phyloP scores from a whole-genome alignment of 1,139 yeast genomes.

The Debaryomycetaceae sp. region DNA sequence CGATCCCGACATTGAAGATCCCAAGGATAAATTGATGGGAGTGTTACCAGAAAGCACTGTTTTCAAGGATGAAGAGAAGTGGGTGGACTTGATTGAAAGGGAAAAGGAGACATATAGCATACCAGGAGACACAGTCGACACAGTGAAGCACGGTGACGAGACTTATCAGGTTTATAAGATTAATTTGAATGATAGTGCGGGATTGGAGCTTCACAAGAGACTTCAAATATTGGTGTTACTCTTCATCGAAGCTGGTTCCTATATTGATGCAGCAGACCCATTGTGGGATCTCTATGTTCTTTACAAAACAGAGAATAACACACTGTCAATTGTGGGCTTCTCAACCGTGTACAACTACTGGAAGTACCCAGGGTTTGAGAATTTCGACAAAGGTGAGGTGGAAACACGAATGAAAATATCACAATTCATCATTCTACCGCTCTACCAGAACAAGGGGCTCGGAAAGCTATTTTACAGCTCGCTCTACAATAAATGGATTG shows the following conservation, averaged over 20 bases:
- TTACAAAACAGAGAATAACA: conserved; percentile 35
- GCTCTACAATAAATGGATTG: conserved; percentile 53
- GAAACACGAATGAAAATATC: conserved; percentile 73
- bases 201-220: conserved; percentile 59
- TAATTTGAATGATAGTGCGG: conserved; percentile 34
- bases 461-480: conserved; percentile 66
- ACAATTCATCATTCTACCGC: conserved; percentile 83
- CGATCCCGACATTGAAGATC: conserved; percentile 48
- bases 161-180: conserved; percentile 36
- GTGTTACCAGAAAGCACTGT: conserved; percentile 62
- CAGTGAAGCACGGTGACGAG: conserved; percentile 30
- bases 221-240: conserved; percentile 76
- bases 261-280: conserved; percentile 70
- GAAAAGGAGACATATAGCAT: conserved; percentile 45
- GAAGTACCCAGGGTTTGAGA: conserved; percentile 57
- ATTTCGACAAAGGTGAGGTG: conserved; percentile 49
- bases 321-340: conserved; percentile 64
- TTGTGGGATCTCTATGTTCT: conserved; percentile 65
- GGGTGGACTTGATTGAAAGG: conserved; percentile 55
- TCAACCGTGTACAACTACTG: conserved; percentile 83
- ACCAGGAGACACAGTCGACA: conserved; percentile 46
- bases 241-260: conserved; percentile 92
- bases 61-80: conserved; percentile 57
- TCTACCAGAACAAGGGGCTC: conserved; percentile 65
- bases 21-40: conserved; percentile 48